phyloP scores from a whole-genome alignment of 192 early-diverging fungal species.

The Martensiomyces pterosporus region DNA sequence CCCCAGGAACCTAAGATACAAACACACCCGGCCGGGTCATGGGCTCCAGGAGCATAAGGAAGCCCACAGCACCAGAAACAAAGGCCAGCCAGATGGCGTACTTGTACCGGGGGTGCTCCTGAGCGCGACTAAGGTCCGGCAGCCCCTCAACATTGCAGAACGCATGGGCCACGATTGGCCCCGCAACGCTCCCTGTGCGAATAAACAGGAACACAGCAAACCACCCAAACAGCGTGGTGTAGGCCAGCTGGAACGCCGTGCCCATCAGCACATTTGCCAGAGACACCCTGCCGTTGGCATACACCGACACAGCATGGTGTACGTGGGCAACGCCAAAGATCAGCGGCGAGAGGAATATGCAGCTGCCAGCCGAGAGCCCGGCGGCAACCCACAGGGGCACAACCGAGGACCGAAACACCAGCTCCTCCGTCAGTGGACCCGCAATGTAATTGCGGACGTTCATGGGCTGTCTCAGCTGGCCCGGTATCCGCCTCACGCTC shows the following conservation, averaged over 20 bases:
- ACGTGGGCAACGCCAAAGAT: conserved; percentile 39
- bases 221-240: conserved; percentile 43
- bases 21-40: conserved; percentile 29
- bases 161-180: conserved; percentile 20
- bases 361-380: neutral
- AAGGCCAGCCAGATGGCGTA: conserved; percentile 26
- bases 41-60: conserved; percentile 33
- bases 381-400: conserved; percentile 25
- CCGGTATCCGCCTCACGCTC: neutral
- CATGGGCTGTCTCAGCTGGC: conserved; percentile 2
- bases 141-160: conserved; percentile 38
- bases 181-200: conserved; percentile 19
- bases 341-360: conserved; percentile 27
- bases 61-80: conserved; percentile 15
- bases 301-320: conserved; percentile 15
- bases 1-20: neutral
- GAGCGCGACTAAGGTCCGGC: conserved; percentile 7
- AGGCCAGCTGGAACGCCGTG: conserved; percentile 23
- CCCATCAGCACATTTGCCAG: neutral
- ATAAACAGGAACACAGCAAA: conserved; percentile 26
- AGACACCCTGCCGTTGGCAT: neutral
- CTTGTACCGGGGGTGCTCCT: neutral
- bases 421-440: conserved; percentile 36
- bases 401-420: conserved; percentile 28
- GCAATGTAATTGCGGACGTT: conserved; percentile 26